Conservation (phyloP, 2,329 filamentous ascomycete species). For the Xenoacremonium recifei region DNA sequence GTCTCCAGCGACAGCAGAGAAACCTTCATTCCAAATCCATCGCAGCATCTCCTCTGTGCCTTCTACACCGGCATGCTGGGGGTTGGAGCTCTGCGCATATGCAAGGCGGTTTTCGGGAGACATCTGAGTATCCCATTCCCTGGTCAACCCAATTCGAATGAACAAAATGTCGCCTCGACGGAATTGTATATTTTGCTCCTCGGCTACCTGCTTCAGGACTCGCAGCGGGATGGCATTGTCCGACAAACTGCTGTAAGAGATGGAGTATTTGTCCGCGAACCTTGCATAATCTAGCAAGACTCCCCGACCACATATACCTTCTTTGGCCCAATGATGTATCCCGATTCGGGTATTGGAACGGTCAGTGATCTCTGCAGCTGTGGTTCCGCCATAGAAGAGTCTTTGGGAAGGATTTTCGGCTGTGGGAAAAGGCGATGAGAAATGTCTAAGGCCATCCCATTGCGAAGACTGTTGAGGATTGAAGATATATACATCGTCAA, state of each 20-base stretch:
- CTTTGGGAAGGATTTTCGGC: conserved; percentile 30
- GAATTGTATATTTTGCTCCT: conserved; percentile 42
- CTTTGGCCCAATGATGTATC: conserved; percentile 45
- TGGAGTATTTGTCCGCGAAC: conserved; percentile 38
- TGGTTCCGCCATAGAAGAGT: conserved; percentile 49
- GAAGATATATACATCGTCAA: conserved; percentile 49
- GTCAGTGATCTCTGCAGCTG: conserved; percentile 43
- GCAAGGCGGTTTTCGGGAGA: conserved; percentile 44
- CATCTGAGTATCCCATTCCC: conserved; percentile 28
- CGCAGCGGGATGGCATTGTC: conserved; percentile 33
- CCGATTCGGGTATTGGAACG: conserved; percentile 42
- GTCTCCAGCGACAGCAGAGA: conserved; percentile 56
- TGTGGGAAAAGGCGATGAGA: conserved; percentile 40
- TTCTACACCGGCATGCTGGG: conserved; percentile 44
- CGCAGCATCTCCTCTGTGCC: conserved; percentile 45
- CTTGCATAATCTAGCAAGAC: conserved; percentile 50
- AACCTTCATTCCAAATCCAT: conserved; percentile 56
- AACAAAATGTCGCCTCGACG: conserved; percentile 53
- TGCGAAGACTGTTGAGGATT: conserved; percentile 52
- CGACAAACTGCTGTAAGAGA: conserved; percentile 40
- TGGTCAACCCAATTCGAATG: conserved; percentile 25
- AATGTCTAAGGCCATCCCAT: conserved; percentile 52
- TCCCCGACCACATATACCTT: conserved; percentile 49
- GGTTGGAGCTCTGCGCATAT: conserved; percentile 33
- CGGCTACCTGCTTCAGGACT: conserved; percentile 33